Evolutionary conservation across 192 early-diverging fungal genomes (phyloP), one percentile per base, ranked within the genome.

Genomic region (Linnemannia exigua): DNA sequence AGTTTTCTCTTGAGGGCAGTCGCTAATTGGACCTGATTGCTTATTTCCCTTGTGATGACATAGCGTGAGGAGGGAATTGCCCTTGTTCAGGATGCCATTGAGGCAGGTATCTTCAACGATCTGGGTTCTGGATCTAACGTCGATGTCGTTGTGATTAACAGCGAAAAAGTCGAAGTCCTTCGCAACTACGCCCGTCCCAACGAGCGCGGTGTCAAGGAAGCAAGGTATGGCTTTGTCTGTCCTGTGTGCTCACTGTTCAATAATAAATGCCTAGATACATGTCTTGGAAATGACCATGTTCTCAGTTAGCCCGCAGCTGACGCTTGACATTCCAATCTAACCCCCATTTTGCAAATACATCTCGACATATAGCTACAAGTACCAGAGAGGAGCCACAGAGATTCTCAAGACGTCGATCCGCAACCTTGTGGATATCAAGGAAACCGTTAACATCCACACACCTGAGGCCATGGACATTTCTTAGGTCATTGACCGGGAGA

Each of bases 71-170:
- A 97, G 63, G 98, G 95, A 12, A 94, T 99, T 72, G 92, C 95
- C 37, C 72, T 99, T 70, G 98, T 99, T 15, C 94, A 95, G 74
- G 95, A 98, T 69, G 97, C 98, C 66, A 97, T 99, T 87, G 94
- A 96, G 87, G 95, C 98, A 19, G 98, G 98, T 94, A 97, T 99
- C 76, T 99, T 99, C 90, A 99, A 99, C 89, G 98, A 99, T 88
- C 87, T 99, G 46, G 98, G 98, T 79, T 99, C 98, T 63, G 98
- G 98, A 72, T 96, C 94, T 38, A 99, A 98, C 87, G 97, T 99
- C 67, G 97, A 99, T 89, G 93, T 98, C 1, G 94, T 92, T 73
- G 95, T 99, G 11, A 97, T 99, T 86, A 96, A 94, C 71, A 95
- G 95, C 86, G 95, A 90, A 79, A 93, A 91, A 52, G 93, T 94